A percentile compares a stretch with the other conserved stretches of the same genome.
phyloP scores from a whole-genome alignment of 345 rosid species.

The Melaleuca quinquenervia region DNA sequence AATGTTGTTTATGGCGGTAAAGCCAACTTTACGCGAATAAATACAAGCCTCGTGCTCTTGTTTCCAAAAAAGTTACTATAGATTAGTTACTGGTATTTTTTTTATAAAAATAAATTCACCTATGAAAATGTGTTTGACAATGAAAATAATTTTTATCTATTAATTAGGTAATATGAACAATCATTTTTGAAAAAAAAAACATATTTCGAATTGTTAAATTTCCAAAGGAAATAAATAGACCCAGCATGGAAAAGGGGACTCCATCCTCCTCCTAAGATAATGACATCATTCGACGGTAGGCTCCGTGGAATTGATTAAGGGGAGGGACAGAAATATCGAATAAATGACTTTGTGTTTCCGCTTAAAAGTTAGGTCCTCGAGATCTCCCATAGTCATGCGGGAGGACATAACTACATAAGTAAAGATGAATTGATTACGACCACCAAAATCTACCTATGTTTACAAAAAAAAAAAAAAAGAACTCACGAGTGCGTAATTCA shows the following conservation, averaged over 20 bases:
- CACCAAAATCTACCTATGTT: neutral
- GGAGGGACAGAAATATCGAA: too few species aligned
- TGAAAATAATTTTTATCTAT: too few species aligned
- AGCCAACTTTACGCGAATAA: neutral
- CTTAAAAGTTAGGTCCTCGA: neutral
- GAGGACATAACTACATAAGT: neutral
- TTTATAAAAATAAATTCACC: too few species aligned
- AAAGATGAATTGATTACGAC: neutral
- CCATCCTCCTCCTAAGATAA: neutral
- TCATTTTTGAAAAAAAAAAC: too few species aligned
- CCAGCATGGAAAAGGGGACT: neutral
- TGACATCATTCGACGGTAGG: neutral
- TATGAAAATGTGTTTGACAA: too few species aligned
- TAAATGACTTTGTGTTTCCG: neutral
- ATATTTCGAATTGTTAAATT: too few species aligned
- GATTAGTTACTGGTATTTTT: too few species aligned
- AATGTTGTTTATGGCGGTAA: neutral
- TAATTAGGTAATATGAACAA: too few species aligned
- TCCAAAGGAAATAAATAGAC: too few species aligned
- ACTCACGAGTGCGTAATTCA: neutral
- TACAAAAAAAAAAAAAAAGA: fast-evolving
- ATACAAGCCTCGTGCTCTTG: neutral
- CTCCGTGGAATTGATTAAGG: neutral
- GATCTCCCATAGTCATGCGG: neutral
- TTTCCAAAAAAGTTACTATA: too few species aligned